These are phyloP conservation scores for Ceratobasidium sp. DNA, from an alignment of 1,284 basidiomycete genomes.

Conservation along the genomic window DNA sequence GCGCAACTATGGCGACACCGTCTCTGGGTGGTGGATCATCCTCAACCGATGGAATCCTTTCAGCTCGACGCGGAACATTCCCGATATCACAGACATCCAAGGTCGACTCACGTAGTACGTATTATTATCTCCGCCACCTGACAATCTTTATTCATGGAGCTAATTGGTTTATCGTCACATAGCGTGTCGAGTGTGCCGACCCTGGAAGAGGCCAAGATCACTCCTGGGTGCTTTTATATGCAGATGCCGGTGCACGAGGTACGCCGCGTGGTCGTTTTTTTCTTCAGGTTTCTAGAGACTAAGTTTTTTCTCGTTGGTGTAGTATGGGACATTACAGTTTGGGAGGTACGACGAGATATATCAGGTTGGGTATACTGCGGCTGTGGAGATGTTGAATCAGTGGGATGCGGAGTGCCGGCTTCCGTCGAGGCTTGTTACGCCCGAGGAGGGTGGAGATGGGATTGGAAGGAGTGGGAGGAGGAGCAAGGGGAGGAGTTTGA, in stretches of 20 bases:
- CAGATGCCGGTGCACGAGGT: slow-evolving; percentile 95
- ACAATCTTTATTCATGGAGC: slow-evolving; percentile 5
- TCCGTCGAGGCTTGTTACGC: slow-evolving; percentile 68
- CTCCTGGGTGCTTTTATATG: slow-evolving; percentile 92
- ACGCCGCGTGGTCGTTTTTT: slow-evolving; percentile 51
- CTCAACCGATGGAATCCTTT: slow-evolving; percentile 95
- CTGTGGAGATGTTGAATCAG: slow-evolving; percentile 78
- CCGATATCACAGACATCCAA: slow-evolving; percentile 97
- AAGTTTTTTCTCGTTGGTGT: slow-evolving; percentile 51
- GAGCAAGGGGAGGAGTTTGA: slow-evolving; percentile 79
- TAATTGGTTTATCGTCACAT: slow-evolving; percentile 24
- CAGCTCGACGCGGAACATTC: slow-evolving; percentile 83
- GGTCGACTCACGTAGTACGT: slow-evolving; percentile 94
- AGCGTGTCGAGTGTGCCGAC: slow-evolving; percentile 97
- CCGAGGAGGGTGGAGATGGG: slow-evolving; percentile 65
- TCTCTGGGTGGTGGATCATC: slow-evolving; percentile 98
- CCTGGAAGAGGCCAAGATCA: slow-evolving; percentile 92
- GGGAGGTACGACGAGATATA: slow-evolving; percentile 87
- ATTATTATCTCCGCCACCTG: slow-evolving; percentile 34
- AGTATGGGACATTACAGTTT: slow-evolving; percentile 87
- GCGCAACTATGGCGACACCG: slow-evolving; percentile 92
- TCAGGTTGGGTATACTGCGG: slow-evolving; percentile 84
- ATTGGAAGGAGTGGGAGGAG: slow-evolving; percentile 64
- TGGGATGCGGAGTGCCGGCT: slow-evolving; percentile 88
- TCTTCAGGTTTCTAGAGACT: background rate